Evolutionary conservation across 768 basidiomycete species (phyloP).

Genomic region (Russula vinacea): DNA sequence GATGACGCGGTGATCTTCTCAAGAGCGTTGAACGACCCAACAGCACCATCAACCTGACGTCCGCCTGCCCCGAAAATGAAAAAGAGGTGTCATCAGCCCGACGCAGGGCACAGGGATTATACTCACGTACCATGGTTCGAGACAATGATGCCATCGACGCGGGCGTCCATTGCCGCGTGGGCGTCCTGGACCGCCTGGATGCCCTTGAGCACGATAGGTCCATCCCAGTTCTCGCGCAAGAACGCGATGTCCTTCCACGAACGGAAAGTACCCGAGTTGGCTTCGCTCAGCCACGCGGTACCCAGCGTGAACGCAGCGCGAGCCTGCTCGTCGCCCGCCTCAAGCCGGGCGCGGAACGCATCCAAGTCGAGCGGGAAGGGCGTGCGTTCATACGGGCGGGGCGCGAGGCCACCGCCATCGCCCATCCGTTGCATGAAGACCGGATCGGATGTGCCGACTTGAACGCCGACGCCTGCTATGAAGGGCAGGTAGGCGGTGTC

Average conservation of each 20-base stretch:
- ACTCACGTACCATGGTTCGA: constrained; percentile 67
- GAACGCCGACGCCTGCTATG: constrained; percentile 33
- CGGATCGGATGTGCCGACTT: constrained; percentile 71
- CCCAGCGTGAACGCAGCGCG: too few relatives aligned
- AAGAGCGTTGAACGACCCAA: constrained; percentile 64
- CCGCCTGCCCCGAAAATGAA: constrained; percentile 46
- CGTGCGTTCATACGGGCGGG: too few relatives aligned
- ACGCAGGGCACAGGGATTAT: too few relatives aligned
- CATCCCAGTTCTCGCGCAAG: too few relatives aligned
- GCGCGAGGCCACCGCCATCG: constrained; percentile 13
- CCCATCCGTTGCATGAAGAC: constrained; percentile 63
- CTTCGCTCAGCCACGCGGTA: too few relatives aligned
- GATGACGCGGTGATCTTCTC: constrained; percentile 39
- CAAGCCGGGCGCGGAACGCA: too few relatives aligned
- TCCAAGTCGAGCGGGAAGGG: too few relatives aligned
- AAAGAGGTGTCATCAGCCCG: too few relatives aligned
- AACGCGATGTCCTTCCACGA: too few relatives aligned
- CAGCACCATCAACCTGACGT: constrained; percentile 73
- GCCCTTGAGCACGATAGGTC: constrained; percentile 42
- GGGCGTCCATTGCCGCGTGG: constrained; percentile 37
- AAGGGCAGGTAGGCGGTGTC: too few relatives aligned
- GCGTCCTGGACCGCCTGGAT: constrained; percentile 72
- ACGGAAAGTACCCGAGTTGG: too few relatives aligned
- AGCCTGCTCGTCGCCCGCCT: too few relatives aligned
- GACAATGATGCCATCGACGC: constrained; percentile 66